Conservation (phyloP, 176 grass and related monocot species). For the Thinopyrum elongatum region DNA sequence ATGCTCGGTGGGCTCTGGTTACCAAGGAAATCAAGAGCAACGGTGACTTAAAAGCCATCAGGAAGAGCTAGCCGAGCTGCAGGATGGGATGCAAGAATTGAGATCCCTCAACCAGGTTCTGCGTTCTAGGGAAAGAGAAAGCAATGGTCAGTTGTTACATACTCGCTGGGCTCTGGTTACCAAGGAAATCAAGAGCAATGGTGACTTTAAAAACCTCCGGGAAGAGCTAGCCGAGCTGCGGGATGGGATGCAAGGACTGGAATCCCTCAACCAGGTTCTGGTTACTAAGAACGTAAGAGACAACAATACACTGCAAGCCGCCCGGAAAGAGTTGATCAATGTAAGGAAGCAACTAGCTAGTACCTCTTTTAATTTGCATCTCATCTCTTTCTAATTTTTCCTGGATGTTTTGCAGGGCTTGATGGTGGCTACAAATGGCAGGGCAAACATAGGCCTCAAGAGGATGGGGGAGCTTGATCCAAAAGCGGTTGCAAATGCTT, state of each 20-base stretch:
- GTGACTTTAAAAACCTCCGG: no score
- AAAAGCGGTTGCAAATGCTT: conserved; percentile 36
- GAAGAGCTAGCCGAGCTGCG: no score
- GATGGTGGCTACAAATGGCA: neutral
- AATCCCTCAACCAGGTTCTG: neutral
- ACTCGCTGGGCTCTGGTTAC: neutral
- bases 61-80: neutral
- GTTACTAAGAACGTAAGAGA: neutral
- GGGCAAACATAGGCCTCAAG: conserved; percentile 19
- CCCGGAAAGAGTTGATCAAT: neutral
- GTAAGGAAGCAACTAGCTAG: neutral
- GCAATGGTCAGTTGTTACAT: neutral
- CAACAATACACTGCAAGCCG: neutral
- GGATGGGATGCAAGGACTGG: no score
- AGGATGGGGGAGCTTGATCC: conserved; percentile 58
- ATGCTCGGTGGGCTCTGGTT: neutral
- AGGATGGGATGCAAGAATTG: neutral
- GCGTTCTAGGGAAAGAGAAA: neutral
- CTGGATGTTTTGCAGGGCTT: neutral
- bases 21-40: neutral
- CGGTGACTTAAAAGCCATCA: neutral
- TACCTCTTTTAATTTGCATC: neutral
- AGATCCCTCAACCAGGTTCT: neutral
- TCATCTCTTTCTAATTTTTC: neutral
- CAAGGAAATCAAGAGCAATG: neutral